Evolutionary conservation across 306 rosid species (phyloP), one percentile per base, ranked within the genome.

Genomic region (Argentina anserina): DNA sequence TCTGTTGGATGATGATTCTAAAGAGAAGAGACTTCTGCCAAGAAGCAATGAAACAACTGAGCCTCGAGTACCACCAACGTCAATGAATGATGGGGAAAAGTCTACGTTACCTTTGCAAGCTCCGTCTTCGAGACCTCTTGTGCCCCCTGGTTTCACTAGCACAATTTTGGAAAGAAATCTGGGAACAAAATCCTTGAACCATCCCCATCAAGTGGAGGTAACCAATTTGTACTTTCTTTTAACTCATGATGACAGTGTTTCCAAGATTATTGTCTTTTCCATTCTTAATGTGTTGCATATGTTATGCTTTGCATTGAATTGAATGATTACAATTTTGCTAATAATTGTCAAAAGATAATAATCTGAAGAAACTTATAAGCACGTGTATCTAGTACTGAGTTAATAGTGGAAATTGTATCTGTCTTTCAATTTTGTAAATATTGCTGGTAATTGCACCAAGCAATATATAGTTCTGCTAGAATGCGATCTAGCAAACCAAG

Each of bases 101-200:
- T 72, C 88, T 64, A 77, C 72, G 60, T 76, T 86, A 53, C 88
- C 80, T 65, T 64, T 76, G 39, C 95, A 88, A 67, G 26, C 90
- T 73, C 75, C 86, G 67, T 85, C 87, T 47, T 74, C 92, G 59
- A 90, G 99, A 81, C 99, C 99, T 33, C 96, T 89, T 72, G 96
- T 94, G 43, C 99, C 99, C 45, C 99, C 99, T 20, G 99, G 99
- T 69, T 94, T 94, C 80, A 74, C 82, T 50, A 84, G 83, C 82
- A 63, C 91, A 61, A 36, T 47, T 79, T 42, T 83, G 83, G 97
- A 94, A 25, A 84, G 73, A 78, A 89, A 78, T 62, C 46, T 70
- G 45, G 87, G 78, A 33, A 43, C 89, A 59, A 89, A 87, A 81
- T 79, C 88, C 71, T 69, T 76, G 47, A 76, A 69, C 42, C 80